Evolutionary conservation across 106 monocot species (phyloP).

Genomic region (Dioscorea zingiberensis): DNA sequence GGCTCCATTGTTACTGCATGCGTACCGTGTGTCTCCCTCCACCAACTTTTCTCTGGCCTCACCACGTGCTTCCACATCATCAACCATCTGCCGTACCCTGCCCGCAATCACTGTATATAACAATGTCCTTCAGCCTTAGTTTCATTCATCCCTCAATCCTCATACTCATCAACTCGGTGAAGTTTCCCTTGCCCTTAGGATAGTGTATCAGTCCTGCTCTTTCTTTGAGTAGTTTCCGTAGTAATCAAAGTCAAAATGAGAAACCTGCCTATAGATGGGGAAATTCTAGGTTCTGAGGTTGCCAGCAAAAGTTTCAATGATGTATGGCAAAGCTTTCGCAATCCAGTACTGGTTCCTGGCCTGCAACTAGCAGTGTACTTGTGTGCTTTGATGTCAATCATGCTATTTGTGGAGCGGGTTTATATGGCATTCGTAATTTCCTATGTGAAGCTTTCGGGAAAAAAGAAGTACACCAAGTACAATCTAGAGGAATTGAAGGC

Average conservation of each 20-base stretch:
- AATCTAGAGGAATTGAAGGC: slow-evolving; percentile 26
- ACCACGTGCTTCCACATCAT: slow-evolving; percentile 2
- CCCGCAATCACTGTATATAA: not conserved
- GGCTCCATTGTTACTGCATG: slow-evolving; percentile 4
- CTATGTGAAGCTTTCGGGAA: slow-evolving; percentile 32
- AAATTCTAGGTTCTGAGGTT: not conserved
- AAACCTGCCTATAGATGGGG: not conserved
- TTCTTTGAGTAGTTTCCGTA: not conserved
- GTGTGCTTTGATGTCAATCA: slow-evolving; percentile 47
- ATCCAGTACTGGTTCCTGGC: slow-evolving; percentile 15
- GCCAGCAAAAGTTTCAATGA: slow-evolving; percentile 2
- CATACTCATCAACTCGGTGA: not conserved
- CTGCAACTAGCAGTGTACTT: slow-evolving; percentile 34
- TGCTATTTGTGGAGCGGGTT: slow-evolving; percentile 50
- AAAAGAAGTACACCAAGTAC: slow-evolving; percentile 42
- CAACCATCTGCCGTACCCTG: not conserved
- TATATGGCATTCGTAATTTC: slow-evolving; percentile 56
- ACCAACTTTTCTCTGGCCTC: slow-evolving; percentile 1
- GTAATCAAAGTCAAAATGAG: slow-evolving; percentile 14
- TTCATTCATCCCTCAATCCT: not conserved
- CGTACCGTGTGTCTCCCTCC: not conserved
- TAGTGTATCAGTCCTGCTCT: not conserved
- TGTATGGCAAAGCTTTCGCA: slow-evolving; percentile 11
- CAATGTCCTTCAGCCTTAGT: not conserved
- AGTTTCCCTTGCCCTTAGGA: not conserved